A percentile compares a stretch with the other conserved stretches of the same genome.
Evolutionary conservation across 345 rosid species (phyloP).

Genomic region (Gossypium ekmanianum): DNA sequence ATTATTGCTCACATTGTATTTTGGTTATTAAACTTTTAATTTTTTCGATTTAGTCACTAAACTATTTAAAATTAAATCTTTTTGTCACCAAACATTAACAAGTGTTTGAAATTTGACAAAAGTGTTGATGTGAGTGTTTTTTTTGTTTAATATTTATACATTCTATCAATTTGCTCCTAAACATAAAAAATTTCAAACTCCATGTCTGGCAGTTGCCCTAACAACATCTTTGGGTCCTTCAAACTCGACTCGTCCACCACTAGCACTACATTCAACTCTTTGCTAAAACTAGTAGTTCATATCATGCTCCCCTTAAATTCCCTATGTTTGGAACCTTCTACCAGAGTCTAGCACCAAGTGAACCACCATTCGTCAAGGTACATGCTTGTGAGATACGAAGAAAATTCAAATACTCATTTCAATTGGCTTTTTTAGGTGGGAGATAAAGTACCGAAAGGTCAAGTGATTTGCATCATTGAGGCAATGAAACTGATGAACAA

Average conservation of each 20-base stretch:
- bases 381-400: neutral
- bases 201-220: conserved; percentile 26
- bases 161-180: too few species aligned
- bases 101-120: too few species aligned
- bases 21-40: too few species aligned
- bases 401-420: neutral
- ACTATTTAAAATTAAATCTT: too few species aligned
- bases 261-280: conserved; percentile 38
- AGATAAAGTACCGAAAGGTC: neutral
- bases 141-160: too few species aligned
- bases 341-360: conserved; percentile 33
- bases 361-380: too few species aligned
- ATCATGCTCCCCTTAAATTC: conserved; percentile 67
- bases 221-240: conserved; percentile 36
- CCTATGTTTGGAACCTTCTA: conserved; percentile 99
- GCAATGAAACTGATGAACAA: neutral
- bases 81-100: too few species aligned
- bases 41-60: too few species aligned
- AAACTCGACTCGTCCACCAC: conserved; percentile 26
- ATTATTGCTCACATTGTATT: too few species aligned
- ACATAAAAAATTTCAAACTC: conserved; percentile 23
- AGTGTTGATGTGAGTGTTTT: too few species aligned
- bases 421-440: neutral
- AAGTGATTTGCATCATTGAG: neutral
- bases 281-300: conserved; percentile 37